A percentile compares a stretch with the other conserved stretches of the same genome.
Conservation (phyloP, 805 yeast species). For the Candida hispaniensis region DNA sequence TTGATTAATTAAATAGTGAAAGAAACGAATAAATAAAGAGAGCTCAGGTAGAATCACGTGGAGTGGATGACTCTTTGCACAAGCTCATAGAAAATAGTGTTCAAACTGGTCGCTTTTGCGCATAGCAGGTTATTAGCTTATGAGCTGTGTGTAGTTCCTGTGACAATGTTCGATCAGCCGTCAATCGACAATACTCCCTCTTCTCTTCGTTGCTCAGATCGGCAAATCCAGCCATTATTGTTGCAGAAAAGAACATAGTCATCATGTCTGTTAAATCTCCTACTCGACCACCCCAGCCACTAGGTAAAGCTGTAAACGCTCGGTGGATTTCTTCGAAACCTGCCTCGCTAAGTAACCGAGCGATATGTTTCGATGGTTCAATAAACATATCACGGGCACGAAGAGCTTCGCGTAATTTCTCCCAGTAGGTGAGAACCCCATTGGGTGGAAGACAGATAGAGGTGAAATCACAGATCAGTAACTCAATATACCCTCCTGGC, state of each 20-base stretch:
- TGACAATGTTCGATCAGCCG: slow-evolving; percentile 4
- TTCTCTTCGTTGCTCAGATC: slow-evolving; percentile 21
- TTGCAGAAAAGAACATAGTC: slow-evolving; percentile 23
- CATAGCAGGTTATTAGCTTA: slow-evolving; percentile 12
- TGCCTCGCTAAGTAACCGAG: slow-evolving; percentile 18
- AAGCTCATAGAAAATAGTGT: no score
- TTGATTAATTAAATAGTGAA: no score
- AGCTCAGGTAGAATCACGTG: no score
- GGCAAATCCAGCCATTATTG: slow-evolving; percentile 30
- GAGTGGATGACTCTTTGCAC: no score
- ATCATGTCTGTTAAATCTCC: slow-evolving; percentile 27
- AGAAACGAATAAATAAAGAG: no score
- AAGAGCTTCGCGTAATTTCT: slow-evolving; percentile 15
- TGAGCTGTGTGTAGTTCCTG: slow-evolving; percentile 5
- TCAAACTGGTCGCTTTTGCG: no score
- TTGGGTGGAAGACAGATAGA: slow-evolving; percentile 10
- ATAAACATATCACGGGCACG: slow-evolving; percentile 13
- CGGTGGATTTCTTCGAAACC: slow-evolving; percentile 25
- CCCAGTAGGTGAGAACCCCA: slow-evolving; percentile 11
- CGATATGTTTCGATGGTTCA: slow-evolving; percentile 15
- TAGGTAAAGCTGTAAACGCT: slow-evolving; percentile 24
- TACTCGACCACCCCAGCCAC: slow-evolving; percentile 28
- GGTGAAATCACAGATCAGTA: slow-evolving; percentile 23
- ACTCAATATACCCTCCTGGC: slow-evolving; percentile 28
- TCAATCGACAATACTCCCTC: slow-evolving; percentile 9